Conservation (phyloP, 2,329 filamentous ascomycete genomes). For the Nemania sp. region DNA sequence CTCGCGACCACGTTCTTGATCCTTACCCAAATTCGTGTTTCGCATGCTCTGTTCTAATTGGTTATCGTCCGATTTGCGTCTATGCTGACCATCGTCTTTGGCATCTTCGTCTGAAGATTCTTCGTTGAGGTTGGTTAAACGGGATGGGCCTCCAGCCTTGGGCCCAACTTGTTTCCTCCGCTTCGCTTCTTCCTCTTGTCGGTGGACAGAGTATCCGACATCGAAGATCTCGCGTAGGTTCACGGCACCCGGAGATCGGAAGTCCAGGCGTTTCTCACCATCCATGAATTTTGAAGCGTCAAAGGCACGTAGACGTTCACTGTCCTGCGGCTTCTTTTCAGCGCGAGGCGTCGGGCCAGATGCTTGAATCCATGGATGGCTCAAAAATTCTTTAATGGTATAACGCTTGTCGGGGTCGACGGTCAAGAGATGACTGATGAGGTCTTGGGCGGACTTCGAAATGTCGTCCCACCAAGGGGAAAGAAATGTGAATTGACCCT, state of each 20-base stretch:
- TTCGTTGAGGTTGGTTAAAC: conserved; percentile 75
- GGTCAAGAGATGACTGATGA: conserved; percentile 91
- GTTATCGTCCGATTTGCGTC: conserved; percentile 62
- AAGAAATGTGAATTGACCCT: conserved; percentile 96
- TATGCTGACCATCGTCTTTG: conserved; percentile 63
- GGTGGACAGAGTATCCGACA: conserved; percentile 96
- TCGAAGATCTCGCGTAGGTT: conserved; percentile 98
- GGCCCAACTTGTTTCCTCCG: conserved; percentile 84
- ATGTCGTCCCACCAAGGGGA: conserved; percentile 99
- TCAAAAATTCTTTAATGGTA: conserved; percentile 90
- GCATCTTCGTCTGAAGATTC: conserved; percentile 72
- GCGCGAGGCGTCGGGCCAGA: conserved; percentile 69
- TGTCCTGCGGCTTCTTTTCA: conserved; percentile 65
- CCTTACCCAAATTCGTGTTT: conserved; percentile 77
- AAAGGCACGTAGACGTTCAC: conserved; percentile 66
- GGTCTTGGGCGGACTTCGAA: conserved; percentile 91
- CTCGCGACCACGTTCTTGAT: conserved; percentile 63
- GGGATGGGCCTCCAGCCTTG: conserved; percentile 72
- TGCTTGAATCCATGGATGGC: conserved; percentile 91
- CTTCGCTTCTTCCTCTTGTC: conserved; percentile 96
- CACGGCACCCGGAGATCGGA: conserved; percentile 93
- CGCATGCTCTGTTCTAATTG: conserved; percentile 89
- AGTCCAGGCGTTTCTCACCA: conserved; percentile 81
- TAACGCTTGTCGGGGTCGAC: conserved; percentile 96
- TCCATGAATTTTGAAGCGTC: conserved; percentile 66